Evolutionary conservation across 2,329 filamentous ascomycete genomes (phyloP), one percentile per base, ranked within the genome.

Genomic region (Coniochaeta sp.): DNA sequence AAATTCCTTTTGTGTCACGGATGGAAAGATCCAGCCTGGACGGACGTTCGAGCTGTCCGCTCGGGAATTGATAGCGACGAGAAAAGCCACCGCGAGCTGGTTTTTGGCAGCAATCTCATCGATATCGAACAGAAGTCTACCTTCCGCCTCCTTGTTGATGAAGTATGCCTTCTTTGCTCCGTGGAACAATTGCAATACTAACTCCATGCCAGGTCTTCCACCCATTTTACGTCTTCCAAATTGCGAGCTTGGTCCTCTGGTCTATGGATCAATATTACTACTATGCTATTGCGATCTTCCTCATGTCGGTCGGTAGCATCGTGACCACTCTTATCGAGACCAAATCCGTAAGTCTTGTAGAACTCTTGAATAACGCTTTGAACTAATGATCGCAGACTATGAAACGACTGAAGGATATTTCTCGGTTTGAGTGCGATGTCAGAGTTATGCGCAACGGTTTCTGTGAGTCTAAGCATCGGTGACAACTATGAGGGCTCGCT

Each of bases 161-260:
- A 99, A 78, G 89, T 91, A 72, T 38, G 70, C 62, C 59, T 24
- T 26, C 2, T 7, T 19, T 17, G 19, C 22, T 22, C 19, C 61
- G 63, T 16, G 62, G 22, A 28, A 47, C 28, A 4, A 33, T 2
- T 28, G 14, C 6, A 1, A 62, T 59, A 64, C 69, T 70, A 60
- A 70, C 58, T 57, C 24, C 31, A n/a, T n/a, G n/a, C 22, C 64
- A 91, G 84, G 92, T 91, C 22, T 92, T 99, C 68, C 95, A 99
- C 71, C 96, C 95, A 0, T 99, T 99, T 72, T 99, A 99, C 72
- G 89, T 99, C 60, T 99, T 99, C 71, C 95, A 99, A 74, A 88
- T 98, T 68, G 93, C 93, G 56, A 98, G 95, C 78, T 79, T 99
- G 65, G 75, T 96, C 44, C 84, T 99, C 3, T 99, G 95, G 95